A percentile compares a stretch with the other conserved stretches of the same genome.
phyloP scores from a whole-genome alignment of 306 rosid genomes.

The Abrus pulchellus region DNA sequence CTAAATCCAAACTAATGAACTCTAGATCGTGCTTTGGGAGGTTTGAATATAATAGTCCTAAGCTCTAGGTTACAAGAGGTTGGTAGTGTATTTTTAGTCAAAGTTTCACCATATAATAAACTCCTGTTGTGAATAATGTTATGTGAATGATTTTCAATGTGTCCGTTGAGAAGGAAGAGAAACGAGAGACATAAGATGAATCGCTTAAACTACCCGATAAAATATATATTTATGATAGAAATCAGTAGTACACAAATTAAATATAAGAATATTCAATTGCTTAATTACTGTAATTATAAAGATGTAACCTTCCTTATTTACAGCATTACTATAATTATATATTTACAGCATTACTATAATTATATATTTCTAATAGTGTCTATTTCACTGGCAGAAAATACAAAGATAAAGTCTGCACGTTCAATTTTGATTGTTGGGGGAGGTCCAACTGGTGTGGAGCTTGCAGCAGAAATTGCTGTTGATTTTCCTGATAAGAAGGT shows the following conservation, averaged over 20 bases:
- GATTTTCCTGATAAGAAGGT: constrained; percentile 79
- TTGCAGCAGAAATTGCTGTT: constrained; percentile 81
- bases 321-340: too few species aligned
- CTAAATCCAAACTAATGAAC: background rate
- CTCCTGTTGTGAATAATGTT: background rate
- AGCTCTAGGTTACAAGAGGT: background rate
- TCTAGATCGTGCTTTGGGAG: background rate
- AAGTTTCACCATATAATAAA: constrained; percentile 18
- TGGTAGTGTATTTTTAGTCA: background rate
- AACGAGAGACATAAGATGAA: too few species aligned
- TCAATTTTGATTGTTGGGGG: constrained; percentile 88
- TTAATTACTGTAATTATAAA: too few species aligned
- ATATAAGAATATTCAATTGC: too few species aligned
- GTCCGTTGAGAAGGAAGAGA: background rate
- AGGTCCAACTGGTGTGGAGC: constrained; percentile 96
- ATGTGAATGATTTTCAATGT: constrained; percentile 15
- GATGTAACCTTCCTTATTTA: too few species aligned
- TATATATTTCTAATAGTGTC: too few species aligned
- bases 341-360: too few species aligned
- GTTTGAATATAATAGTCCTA: background rate
- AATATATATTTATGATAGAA: too few species aligned
- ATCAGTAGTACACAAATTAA: too few species aligned
- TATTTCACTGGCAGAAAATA: constrained; percentile 57
- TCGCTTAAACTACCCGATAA: too few species aligned
- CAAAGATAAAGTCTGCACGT: constrained; percentile 69